Percentiles rank a stretch among this genome's conserved stretches.
phyloP scores from a whole-genome alignment of 306 rosid species.

The Carpinus fangiana region DNA sequence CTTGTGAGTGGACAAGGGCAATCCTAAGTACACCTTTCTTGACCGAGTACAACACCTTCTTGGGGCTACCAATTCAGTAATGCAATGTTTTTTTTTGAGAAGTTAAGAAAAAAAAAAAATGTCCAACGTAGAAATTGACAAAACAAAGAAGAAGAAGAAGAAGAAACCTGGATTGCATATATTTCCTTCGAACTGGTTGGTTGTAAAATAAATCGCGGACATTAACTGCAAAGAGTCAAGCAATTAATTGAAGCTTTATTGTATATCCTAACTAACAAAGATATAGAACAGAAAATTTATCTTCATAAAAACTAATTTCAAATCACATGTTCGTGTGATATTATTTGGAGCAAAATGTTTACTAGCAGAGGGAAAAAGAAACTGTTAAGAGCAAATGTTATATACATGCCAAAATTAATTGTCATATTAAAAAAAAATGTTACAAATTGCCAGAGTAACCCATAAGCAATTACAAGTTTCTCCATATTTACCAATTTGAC shows the following conservation, averaged over 20 bases:
- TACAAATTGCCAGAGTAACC: not conserved
- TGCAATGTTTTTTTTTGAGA: slow-evolving; percentile 6
- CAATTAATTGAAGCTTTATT: slow-evolving; percentile 17
- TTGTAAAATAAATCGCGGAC: slow-evolving; percentile 92
- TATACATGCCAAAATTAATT: no score
- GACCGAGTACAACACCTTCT: slow-evolving; percentile 79
- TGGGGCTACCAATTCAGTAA: slow-evolving; percentile 61
- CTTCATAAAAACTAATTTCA: slow-evolving; percentile 21
- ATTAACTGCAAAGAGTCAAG: slow-evolving; percentile 55
- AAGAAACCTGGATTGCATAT: slow-evolving; percentile 75
- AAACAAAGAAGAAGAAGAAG: slow-evolving; percentile 7
- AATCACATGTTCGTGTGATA: slow-evolving; percentile 12
- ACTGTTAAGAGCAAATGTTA: not conserved
- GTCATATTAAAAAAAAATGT: no score
- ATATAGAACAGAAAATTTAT: slow-evolving; percentile 7
- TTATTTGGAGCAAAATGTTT: slow-evolving; percentile 9
- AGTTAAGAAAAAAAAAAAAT: not conserved
- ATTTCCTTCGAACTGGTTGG: slow-evolving; percentile 93
- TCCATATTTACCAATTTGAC: not conserved
- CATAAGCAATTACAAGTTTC: not conserved
- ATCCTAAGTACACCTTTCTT: slow-evolving; percentile 67
- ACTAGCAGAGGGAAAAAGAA: slow-evolving; percentile 11
- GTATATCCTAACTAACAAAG: not conserved
- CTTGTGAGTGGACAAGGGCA: slow-evolving; percentile 62
- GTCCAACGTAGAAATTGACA: no score